Evolutionary conservation across 352 stramenopile genomes (phyloP), one percentile per base, ranked within the genome.

Genomic region (Phytophthora niederhauseri): DNA sequence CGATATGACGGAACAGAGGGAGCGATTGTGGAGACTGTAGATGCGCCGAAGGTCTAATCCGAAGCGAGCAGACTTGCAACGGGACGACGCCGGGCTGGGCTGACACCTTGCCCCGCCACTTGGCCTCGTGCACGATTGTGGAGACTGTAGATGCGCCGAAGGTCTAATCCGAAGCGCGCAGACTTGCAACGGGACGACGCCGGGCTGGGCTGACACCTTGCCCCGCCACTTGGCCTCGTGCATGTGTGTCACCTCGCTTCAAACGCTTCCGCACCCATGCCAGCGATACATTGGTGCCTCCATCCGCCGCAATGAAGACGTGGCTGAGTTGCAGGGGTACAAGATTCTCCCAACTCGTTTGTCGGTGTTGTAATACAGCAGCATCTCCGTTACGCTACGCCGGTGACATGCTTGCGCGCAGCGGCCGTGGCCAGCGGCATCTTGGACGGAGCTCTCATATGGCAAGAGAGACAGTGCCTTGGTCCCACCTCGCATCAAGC

Each of bases 391-490:
- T 61, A 57, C 41, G 17, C 28, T 30, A 60, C n/a, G 19, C 24
- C 15, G 17, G 20, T 12, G n/a, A 41, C 22, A 20, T 46, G 36
- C 43, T 30, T 45, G 36, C 12, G 12, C 36, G 36, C 36, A 9
- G 41, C 41, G 41, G 41, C 36, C 36, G 36, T 45, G 36, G 36
- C 41, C 41, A 5, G 41, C 15, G 41, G 41, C 59, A 69, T 73
- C 60, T 64, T 61, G 17, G 53, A 34, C 12, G 17, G 34, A 38
- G 41, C 54, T 73, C 56, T 70, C 55, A 36, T 63, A 49, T 74
- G 67, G 43, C 43, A 68, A 68, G 57, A 75, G 68, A 75, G 48
- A 55, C 56, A 71, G 56, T 67, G 34, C 22, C 8, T 70, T 74
- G 67, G 57, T 71, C 66, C 66, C 66, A 73, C 66, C 66, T 46